phyloP scores from a whole-genome alignment of 2,329 filamentous ascomycete genomes.

The Cladosporium oxysporum region DNA sequence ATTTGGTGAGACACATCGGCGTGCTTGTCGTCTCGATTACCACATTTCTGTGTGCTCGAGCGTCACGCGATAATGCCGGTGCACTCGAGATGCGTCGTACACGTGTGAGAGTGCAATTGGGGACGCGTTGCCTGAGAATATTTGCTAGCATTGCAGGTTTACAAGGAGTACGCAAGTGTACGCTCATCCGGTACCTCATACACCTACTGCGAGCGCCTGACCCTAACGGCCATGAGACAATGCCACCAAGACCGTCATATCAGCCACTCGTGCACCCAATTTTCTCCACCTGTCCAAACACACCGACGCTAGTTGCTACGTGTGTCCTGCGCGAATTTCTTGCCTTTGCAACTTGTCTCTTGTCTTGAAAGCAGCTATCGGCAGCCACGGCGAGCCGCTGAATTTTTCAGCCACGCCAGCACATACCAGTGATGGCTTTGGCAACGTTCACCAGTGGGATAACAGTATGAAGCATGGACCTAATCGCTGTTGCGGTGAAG shows the following conservation, averaged over 20 bases:
- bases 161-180: not conserved
- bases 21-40: not conserved
- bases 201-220: not conserved
- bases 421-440: not conserved
- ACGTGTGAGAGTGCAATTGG: not conserved
- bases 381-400: too few species aligned
- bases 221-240: not conserved
- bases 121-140: not conserved
- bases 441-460: not conserved
- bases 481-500: not conserved
- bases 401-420: not conserved
- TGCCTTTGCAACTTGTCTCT: not conserved
- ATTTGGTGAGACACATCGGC: slow-evolving; percentile 6
- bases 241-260: not conserved
- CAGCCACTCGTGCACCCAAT: not conserved
- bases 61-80: not conserved
- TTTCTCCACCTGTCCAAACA: not conserved
- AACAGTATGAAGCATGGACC: not conserved
- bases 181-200: not conserved
- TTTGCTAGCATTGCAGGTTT: not conserved
- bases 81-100: not conserved
- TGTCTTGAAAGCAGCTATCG: not conserved
- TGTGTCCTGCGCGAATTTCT: not conserved
- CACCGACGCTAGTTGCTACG: not conserved
- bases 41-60: not conserved